These are phyloP conservation scores for Saccharomyces hybrid DNA, from an alignment of 1,139 yeast genomes.

Conservation along the genomic window DNA sequence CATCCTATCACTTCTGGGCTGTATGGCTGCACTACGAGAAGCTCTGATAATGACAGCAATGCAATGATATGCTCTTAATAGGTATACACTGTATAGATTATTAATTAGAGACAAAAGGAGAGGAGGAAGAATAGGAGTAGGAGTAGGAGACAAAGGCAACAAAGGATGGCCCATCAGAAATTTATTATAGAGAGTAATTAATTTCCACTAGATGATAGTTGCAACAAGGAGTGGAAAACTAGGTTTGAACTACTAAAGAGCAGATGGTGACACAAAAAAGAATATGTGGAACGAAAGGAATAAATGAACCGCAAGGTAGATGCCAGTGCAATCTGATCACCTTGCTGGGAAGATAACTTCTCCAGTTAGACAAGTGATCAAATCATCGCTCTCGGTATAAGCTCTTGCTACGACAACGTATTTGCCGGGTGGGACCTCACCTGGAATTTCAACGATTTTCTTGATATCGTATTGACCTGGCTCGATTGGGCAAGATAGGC, in stretches of 20 bases:
- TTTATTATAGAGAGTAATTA: neutral
- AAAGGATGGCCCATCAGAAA: neutral
- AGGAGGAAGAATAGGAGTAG: neutral
- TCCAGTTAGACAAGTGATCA: slow-evolving; percentile 81
- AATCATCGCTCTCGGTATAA: slow-evolving; percentile 69
- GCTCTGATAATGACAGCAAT: neutral
- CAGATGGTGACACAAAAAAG: neutral
- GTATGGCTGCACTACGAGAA: too few relatives aligned
- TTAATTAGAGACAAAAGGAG: neutral
- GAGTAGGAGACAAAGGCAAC: neutral
- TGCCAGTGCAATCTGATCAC: neutral
- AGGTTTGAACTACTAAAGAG: neutral
- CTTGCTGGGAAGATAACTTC: slow-evolving; percentile 52
- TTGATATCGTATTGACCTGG: slow-evolving; percentile 59
- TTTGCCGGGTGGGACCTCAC: slow-evolving; percentile 93
- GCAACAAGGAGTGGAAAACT: neutral
- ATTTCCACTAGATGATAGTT: neutral
- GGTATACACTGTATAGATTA: neutral
- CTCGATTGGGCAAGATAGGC: slow-evolving; percentile 60
- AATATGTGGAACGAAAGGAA: neutral
- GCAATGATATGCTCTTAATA: neutral
- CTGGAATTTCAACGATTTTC: slow-evolving; percentile 75
- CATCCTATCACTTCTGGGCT: too few relatives aligned
- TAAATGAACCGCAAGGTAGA: neutral
- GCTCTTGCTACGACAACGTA: slow-evolving; percentile 85